Conservation (phyloP, 2,329 filamentous ascomycete genomes). For the Chrysoporthe puriensis region DNA sequence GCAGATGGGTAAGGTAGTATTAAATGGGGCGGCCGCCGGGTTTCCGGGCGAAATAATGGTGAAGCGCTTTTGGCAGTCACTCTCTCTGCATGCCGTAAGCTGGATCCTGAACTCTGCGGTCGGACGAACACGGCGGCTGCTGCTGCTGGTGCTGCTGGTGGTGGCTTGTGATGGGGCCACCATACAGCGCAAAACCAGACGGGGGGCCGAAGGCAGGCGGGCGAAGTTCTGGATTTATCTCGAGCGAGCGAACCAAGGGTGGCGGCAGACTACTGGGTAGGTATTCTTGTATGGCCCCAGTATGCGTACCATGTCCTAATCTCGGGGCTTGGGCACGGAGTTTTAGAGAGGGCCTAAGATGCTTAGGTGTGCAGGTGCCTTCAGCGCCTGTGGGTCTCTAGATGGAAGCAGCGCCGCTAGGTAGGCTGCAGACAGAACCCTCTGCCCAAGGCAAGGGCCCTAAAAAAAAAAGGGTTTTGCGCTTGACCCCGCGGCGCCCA, state of each 20-base stretch:
- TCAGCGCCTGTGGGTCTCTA: not conserved
- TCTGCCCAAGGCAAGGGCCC: not conserved
- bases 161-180: not conserved
- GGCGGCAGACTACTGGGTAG: not conserved
- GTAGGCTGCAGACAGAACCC: not conserved
- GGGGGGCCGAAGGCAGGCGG: not conserved
- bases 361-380: not conserved
- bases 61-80: not conserved
- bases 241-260: not conserved
- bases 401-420: not conserved
- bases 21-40: not conserved
- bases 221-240: not conserved
- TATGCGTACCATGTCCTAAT: not conserved
- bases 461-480: not conserved
- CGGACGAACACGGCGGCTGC: not conserved
- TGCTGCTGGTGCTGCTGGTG: not conserved
- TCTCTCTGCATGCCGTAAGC: conserved; percentile 1
- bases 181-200: not conserved
- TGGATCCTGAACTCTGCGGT: not conserved
- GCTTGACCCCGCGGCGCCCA: not conserved
- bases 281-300: not conserved
- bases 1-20: conserved; percentile 1
- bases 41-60: not conserved
- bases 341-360: conserved; percentile 7
- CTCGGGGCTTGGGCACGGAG: conserved; percentile 6